Base-by-base conservation (phyloP, 208 protist genomes). In the Porcisia hertigi region DNA sequence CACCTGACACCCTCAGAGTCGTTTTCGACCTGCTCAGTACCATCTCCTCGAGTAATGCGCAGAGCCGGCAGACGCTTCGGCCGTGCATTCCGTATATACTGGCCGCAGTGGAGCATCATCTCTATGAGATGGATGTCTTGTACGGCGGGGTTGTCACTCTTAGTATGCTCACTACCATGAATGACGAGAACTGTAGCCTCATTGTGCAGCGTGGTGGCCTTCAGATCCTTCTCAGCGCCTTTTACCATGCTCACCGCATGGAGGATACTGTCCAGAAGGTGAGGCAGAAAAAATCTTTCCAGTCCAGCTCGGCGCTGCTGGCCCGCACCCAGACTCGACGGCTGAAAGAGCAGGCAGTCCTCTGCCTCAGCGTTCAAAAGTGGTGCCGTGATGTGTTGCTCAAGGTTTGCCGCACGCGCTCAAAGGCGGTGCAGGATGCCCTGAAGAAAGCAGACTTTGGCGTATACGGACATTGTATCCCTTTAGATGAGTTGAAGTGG, bases 401-500 rank as follows among this genome's bases (percentile, higher is more conserved):
- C 52, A 94, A 92, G 58, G 75, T 94, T 53, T 85, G 85, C 59
- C 84, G 74, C 1, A 75, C 79, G 20, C 67, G 73, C 41, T 60
- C 52, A 53, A 63, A 76, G 12, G 53, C 75, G 3, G 70, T 78
- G 9, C 62, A 58, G 20, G 86, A 71, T 60, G 76, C 84, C 7
- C 62, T 95, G n/a, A 54, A 67, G 47, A 16, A 73, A 1, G 75
- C 85, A 5, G 80, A 94, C 57, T 97, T 87, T 69, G 91, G 88
- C 41, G 71, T 59, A 7, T 93, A 92, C 67, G 91, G 93, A 25
- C 54, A 60, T 25, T 78, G 75, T 59, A 75, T 94, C n/a, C 84
- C 72, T 47, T 73, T 95, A n/a, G 91, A 97, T 73, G 90, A 95
- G 71, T 80, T 97, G 39, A 92, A 92, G 75, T 94, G 90, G 90